A percentile compares a stretch with the other conserved stretches of the same genome.
Conservation (phyloP, 1,284 basidiomycete genomes). For the Volvariella volvacea region DNA sequence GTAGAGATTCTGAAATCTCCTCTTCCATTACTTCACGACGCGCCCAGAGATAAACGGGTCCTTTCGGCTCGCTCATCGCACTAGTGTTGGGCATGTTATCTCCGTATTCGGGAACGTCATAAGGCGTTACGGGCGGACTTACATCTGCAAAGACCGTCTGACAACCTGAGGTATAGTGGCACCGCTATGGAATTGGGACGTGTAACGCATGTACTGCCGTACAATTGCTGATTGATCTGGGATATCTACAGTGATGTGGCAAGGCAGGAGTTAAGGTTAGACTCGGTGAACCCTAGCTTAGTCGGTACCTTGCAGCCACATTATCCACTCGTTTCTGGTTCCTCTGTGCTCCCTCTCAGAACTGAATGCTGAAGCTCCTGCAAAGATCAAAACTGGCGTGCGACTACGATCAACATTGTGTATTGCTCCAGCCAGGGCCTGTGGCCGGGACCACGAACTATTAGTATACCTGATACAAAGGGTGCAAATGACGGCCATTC, state of each 20-base stretch:
- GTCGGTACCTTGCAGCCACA: conserved; percentile 57
- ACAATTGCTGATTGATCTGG: conserved; percentile 63
- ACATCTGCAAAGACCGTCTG: conserved; percentile 59
- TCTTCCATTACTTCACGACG: conserved; percentile 65
- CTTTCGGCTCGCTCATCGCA: conserved; percentile 59
- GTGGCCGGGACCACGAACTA: conserved; percentile 2
- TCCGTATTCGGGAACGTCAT: neutral
- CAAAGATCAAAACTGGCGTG: conserved; percentile 64
- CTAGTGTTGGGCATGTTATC: conserved; percentile 21
- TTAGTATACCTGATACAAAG: conserved; percentile 5
- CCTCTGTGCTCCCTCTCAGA: conserved; percentile 49
- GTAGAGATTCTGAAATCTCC: conserved; percentile 36
- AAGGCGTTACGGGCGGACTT: conserved; percentile 8
- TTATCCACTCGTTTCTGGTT: conserved; percentile 66
- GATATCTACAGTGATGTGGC: conserved; percentile 36
- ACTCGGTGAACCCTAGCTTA: neutral
- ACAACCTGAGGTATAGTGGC: conserved; percentile 43
- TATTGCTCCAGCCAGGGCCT: conserved; percentile 65
- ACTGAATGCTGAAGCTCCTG: conserved; percentile 59
- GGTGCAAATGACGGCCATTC: too few relatives aligned
- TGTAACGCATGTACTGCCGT: conserved; percentile 66
- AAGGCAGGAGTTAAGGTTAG: neutral
- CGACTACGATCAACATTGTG: conserved; percentile 62
- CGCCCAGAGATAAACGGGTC: conserved; percentile 71
- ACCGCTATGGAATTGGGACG: conserved; percentile 50